phyloP scores from a whole-genome alignment of 306 rosid species.

The Cicer yamashitae region DNA sequence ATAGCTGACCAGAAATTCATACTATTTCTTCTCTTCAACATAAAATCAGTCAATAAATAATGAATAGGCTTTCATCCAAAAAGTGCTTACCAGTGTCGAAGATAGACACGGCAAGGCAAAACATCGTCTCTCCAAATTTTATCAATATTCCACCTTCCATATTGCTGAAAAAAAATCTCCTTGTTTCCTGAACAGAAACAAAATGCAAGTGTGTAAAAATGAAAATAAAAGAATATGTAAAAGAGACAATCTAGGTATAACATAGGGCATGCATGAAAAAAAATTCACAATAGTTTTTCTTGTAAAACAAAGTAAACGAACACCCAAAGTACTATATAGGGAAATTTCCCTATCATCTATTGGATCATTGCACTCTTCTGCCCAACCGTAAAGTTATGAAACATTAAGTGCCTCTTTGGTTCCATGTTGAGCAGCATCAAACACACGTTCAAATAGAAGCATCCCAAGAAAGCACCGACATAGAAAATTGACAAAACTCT shows the following conservation, averaged over 20 bases:
- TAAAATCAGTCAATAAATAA: not conserved
- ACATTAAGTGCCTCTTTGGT: not conserved
- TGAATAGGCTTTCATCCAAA: constrained; percentile 15
- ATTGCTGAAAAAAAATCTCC: constrained; percentile 73
- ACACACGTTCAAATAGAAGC: not conserved
- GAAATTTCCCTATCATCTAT: constrained; percentile 20
- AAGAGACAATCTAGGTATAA: constrained; percentile 28
- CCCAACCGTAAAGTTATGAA: constrained; percentile 1
- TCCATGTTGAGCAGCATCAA: too few relatives aligned
- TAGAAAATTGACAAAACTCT: not conserved
- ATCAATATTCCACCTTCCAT: constrained; percentile 76
- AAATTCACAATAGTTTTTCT: not conserved
- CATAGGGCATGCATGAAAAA: constrained; percentile 31
- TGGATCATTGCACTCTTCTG: constrained; percentile 8
- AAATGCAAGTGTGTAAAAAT: constrained; percentile 26
- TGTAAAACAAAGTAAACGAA: not conserved
- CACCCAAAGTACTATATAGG: not conserved
- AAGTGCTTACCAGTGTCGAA: constrained; percentile 84
- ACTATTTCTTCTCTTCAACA: not conserved
- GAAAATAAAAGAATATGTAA: constrained; percentile 24
- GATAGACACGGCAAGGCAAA: constrained; percentile 90
- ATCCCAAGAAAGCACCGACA: constrained; percentile 22
- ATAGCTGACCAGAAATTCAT: constrained; percentile 5
- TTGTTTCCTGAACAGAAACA: constrained; percentile 63
- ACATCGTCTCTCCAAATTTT: constrained; percentile 94